Evolutionary conservation across 495 filamentous ascomycete genomes (phyloP), one percentile per base, ranked within the genome.

Genomic region (Jackrogersella multiformis): DNA sequence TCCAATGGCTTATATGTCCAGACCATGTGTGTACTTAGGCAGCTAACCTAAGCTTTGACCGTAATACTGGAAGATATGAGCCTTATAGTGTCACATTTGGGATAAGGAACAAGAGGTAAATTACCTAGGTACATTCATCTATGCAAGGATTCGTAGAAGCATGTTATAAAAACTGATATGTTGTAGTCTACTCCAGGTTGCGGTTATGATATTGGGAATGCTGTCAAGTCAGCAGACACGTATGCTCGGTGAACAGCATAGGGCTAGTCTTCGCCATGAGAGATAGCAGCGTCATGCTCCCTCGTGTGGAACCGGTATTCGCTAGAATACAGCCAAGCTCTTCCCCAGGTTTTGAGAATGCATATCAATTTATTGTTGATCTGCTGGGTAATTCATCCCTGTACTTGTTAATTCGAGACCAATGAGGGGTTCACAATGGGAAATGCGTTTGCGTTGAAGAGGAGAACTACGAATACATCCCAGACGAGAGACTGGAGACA

Each of bases 311-410:
- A 18, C 18, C 32, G 13, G 10, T 12, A 15, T 24, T 6, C 16
- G n/a, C 16, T 0, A 7, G 15, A 20, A 46, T 24, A 34, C 4
- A 42, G 42, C 42, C n/a, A 52, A 36, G 52, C 18, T 56, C 51
- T 64, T 61, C 66, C 55, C 66, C 66, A 56, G 60, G 30, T 61
- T 64, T 60, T 48, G 4, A 20, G 2, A 16, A 36, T 10, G 18
- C 32, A 58, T 9, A 34, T n/a, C 15, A 23, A 36, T 35, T n/a
- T 35, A 12, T 28, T 26, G 13, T 28, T 28, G 20, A 45, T 20
- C 13, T 42, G n/a, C 23, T 34, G 48, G 9, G 46, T n/a, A n/a
- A n/a, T n/a, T n/a, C n/a, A n/a, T n/a, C 53, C 4, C 15, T 1
- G 26, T 1, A 23, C 12, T 30, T 30, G 8, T 39, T 5, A 16